Conservation (phyloP, 2,329 filamentous ascomycete species). For the Epichloe scottii region DNA sequence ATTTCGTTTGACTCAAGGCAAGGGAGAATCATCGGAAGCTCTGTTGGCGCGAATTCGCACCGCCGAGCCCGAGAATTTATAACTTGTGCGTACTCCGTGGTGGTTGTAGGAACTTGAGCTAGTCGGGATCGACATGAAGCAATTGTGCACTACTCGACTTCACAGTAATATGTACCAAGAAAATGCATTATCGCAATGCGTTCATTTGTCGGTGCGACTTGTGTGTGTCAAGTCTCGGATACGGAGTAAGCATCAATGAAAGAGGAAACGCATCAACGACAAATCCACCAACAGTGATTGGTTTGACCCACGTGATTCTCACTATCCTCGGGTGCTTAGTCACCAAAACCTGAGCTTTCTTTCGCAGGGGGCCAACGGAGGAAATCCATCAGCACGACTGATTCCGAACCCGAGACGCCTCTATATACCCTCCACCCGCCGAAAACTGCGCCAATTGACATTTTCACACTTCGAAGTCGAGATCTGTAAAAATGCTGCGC, state of each 20-base stretch:
- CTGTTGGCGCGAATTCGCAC: too few relatives aligned
- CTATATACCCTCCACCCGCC: conserved; percentile 8
- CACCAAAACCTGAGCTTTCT: conserved; percentile 14
- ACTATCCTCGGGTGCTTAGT: conserved; percentile 7
- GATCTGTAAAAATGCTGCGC: conserved; percentile 37
- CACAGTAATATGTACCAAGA: too few relatives aligned
- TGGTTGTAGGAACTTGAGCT: too few relatives aligned
- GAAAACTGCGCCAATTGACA: conserved; percentile 23
- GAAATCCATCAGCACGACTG: conserved; percentile 17
- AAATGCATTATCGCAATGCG: too few relatives aligned
- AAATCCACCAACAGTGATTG: background rate
- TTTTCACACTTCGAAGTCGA: conserved; percentile 9
- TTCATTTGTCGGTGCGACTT: too few relatives aligned
- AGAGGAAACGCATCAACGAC: background rate
- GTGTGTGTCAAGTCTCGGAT: background rate
- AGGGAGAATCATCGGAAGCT: too few relatives aligned
- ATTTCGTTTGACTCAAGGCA: too few relatives aligned
- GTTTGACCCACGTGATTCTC: background rate
- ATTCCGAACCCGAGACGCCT: conserved; percentile 14
- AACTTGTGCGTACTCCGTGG: too few relatives aligned
- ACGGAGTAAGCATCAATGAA: background rate
- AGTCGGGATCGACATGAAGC: too few relatives aligned
- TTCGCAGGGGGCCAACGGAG: conserved; percentile 2
- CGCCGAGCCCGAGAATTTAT: too few relatives aligned
- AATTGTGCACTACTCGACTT: too few relatives aligned